phyloP scores from a whole-genome alignment of 768 basidiomycete genomes.

The Ramaria sp. region DNA sequence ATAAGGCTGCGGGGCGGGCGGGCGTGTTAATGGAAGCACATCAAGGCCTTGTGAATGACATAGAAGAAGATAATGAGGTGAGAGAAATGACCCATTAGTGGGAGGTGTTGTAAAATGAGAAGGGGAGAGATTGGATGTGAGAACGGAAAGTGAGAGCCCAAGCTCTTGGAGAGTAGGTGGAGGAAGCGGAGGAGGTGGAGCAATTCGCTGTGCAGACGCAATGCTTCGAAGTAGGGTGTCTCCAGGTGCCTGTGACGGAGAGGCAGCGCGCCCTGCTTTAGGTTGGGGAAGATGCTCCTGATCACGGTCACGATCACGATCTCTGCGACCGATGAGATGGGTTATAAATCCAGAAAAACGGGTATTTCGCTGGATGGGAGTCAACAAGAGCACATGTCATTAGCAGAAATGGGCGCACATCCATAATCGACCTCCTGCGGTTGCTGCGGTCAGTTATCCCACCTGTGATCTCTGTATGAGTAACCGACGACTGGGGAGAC shows the following conservation, averaged over 20 bases:
- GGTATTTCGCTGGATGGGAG: conserved; percentile 35
- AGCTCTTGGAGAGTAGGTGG: conserved; percentile 66
- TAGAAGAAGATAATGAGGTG: conserved; percentile 72
- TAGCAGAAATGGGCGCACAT: conserved; percentile 34
- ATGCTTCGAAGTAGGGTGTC: background rate
- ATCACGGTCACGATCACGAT: conserved; percentile 29
- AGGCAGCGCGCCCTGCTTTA: conserved; percentile 34
- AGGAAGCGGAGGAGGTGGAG: conserved; percentile 64
- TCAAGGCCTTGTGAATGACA: conserved; percentile 83
- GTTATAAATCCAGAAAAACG: conserved; percentile 81
- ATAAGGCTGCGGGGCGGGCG: conserved; percentile 68
- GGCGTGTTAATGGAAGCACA: conserved; percentile 68
- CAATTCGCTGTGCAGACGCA: conserved; percentile 27
- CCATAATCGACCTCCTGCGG: conserved; percentile 44
- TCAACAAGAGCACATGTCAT: conserved; percentile 4
- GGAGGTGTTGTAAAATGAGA: conserved; percentile 74
- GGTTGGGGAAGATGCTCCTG: conserved; percentile 19
- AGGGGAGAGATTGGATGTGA: conserved; percentile 61
- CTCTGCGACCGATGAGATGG: conserved; percentile 59
- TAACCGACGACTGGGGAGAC: background rate
- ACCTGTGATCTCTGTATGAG: background rate
- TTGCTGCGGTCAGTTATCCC: background rate
- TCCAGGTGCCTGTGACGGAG: conserved; percentile 39
- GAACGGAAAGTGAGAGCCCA: conserved; percentile 56
- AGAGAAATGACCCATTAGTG: conserved; percentile 65